These are phyloP conservation scores for Lavandula angustifolia DNA, from an alignment of 257 asterid genomes.

Conservation along the genomic window DNA sequence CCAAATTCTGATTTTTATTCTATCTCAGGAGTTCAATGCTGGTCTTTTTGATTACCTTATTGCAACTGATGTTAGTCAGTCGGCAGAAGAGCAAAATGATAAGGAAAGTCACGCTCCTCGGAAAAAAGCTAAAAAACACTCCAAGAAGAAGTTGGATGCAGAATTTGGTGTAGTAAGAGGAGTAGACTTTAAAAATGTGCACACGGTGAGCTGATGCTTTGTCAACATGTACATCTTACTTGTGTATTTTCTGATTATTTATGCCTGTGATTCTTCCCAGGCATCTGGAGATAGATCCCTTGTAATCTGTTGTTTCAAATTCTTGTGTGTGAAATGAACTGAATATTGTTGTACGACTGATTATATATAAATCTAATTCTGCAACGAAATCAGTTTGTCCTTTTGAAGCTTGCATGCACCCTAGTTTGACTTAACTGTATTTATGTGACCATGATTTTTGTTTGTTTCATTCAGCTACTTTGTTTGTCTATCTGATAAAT, in stretches of 20 bases:
- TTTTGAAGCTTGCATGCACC: background rate
- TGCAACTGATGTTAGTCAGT: conserved; percentile 70
- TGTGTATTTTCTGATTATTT: conserved; percentile 1
- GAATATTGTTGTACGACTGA: background rate
- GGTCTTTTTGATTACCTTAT: conserved; percentile 92
- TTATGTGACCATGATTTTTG: conserved; percentile 13
- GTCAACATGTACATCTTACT: conserved; percentile 15
- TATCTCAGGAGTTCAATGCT: conserved; percentile 81
- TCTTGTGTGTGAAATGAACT: background rate
- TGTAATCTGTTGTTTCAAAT: background rate
- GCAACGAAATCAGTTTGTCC: background rate
- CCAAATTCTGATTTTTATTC: conserved; percentile 22
- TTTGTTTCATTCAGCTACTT: background rate
- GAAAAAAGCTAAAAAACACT: conserved; percentile 56
- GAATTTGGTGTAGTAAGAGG: conserved; percentile 99
- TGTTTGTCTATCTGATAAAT: background rate
- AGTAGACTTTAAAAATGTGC: conserved; percentile 90
- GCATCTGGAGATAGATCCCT: background rate
- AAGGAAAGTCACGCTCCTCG: conserved; percentile 42
- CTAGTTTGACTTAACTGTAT: background rate
- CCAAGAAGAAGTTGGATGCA: conserved; percentile 71
- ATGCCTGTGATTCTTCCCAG: background rate
- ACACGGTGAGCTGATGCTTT: conserved; percentile 59
- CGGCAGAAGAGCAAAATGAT: conserved; percentile 50
- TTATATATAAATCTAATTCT: background rate